Evolutionary conservation across 768 basidiomycete species (phyloP).

Genomic region (Termitomyces sp.): DNA sequence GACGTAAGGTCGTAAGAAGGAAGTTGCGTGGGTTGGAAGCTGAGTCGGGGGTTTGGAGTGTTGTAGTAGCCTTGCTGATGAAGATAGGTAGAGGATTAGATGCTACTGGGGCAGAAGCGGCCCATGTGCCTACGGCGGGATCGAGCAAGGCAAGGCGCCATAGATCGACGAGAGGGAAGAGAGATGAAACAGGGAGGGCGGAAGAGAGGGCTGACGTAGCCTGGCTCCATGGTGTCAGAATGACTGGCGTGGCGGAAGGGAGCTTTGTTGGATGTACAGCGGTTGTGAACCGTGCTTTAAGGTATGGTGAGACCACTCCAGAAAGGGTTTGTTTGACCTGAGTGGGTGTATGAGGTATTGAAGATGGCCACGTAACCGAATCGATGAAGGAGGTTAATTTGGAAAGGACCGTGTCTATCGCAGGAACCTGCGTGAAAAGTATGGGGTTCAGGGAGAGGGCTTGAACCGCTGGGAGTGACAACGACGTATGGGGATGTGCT

Average conservation of each 20-base stretch:
- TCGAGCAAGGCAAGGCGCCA: conserved; percentile 78
- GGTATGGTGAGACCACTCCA: conserved; percentile 50
- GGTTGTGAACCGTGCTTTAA: conserved; percentile 51
- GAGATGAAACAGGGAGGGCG: conserved; percentile 43
- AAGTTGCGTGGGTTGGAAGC: conserved; percentile 42
- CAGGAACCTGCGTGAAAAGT: conserved; percentile 66
- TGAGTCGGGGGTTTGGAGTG: not conserved
- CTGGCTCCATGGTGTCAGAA: conserved; percentile 44
- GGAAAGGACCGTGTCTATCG: conserved; percentile 52
- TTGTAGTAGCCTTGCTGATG: conserved; percentile 29
- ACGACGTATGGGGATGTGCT: conserved; percentile 73
- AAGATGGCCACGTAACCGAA: conserved; percentile 28
- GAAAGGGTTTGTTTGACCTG: conserved; percentile 48
- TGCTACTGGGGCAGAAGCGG: conserved; percentile 23
- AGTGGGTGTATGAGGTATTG: conserved; percentile 20
- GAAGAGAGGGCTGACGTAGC: conserved; percentile 36
- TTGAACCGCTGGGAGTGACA: conserved; percentile 55
- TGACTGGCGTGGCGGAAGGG: conserved; percentile 27
- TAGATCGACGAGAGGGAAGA: conserved; percentile 82
- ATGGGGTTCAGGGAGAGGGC: conserved; percentile 69
- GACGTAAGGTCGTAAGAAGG: conserved; percentile 58
- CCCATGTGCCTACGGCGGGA: conserved; percentile 47
- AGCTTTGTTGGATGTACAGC: conserved; percentile 12
- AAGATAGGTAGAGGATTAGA: conserved; percentile 40
- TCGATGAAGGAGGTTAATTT: conserved; percentile 67